These are phyloP conservation scores for Chlorociboria aeruginascens DNA, from an alignment of 495 filamentous ascomycete genomes.

Conservation along the genomic window DNA sequence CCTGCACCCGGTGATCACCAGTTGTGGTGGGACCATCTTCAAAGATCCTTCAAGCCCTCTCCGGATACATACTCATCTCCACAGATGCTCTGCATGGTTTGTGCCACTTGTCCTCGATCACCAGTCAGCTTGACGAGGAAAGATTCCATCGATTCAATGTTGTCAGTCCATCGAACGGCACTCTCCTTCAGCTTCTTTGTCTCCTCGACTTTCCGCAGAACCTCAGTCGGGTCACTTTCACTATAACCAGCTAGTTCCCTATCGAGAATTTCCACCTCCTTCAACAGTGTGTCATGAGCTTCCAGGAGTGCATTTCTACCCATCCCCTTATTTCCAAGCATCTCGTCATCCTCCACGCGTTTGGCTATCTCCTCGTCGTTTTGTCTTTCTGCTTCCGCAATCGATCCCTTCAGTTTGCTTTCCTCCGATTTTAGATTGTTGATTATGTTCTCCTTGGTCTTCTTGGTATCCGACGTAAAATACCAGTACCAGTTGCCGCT, in stretches of 20 bases:
- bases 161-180: slow-evolving; percentile 47
- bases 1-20: too few relatives aligned
- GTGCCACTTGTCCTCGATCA: slow-evolving; percentile 38
- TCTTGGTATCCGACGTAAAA: slow-evolving; percentile 53
- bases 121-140: slow-evolving; percentile 39
- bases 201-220: slow-evolving; percentile 39
- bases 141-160: slow-evolving; percentile 46
- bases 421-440: slow-evolving; percentile 40
- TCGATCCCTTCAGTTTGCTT: slow-evolving; percentile 28
- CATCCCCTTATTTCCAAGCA: slow-evolving; percentile 15
- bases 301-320: slow-evolving; percentile 20
- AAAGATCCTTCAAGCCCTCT: slow-evolving; percentile 45
- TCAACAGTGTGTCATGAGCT: slow-evolving; percentile 23
- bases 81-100: slow-evolving; percentile 44
- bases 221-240: slow-evolving; percentile 39
- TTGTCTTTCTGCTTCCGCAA: slow-evolving; percentile 30
- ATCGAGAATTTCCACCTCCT: slow-evolving; percentile 27
- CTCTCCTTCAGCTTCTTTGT: slow-evolving; percentile 30
- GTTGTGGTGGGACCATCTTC: not conserved
- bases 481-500: slow-evolving; percentile 77
- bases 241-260: slow-evolving; percentile 34
- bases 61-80: slow-evolving; percentile 53
- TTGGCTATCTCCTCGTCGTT: slow-evolving; percentile 30
- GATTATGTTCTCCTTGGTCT: slow-evolving; percentile 25
- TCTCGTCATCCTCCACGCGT: slow-evolving; percentile 29